phyloP scores from a whole-genome alignment of 331 rosid species.

The Telfairia occidentalis region DNA sequence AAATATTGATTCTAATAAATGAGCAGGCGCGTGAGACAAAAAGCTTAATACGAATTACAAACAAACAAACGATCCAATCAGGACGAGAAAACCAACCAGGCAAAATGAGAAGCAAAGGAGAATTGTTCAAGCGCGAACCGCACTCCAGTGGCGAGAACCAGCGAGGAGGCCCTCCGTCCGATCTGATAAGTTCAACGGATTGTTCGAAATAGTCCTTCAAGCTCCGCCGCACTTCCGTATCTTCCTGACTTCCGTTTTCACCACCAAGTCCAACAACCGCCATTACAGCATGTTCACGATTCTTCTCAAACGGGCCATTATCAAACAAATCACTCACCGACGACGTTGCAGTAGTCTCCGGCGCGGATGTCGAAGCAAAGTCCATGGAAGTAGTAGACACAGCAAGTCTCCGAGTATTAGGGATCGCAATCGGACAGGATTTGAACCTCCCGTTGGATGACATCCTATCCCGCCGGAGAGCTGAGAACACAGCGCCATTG shows the following conservation, averaged over 20 bases:
- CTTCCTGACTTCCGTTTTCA: not conserved
- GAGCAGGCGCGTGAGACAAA: not conserved
- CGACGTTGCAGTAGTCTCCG: not conserved
- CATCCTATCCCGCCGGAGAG: slow-evolving; percentile 9
- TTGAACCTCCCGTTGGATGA: not conserved
- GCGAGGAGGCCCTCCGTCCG: slow-evolving; percentile 63
- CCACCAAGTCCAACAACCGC: not conserved
- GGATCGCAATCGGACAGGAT: not conserved
- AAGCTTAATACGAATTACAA: not conserved
- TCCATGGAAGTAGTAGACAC: slow-evolving; percentile 23
- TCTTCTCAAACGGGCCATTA: slow-evolving; percentile 16
- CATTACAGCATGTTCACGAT: slow-evolving; percentile 9
- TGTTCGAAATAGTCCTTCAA: slow-evolving; percentile 42
- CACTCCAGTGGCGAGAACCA: slow-evolving; percentile 79
- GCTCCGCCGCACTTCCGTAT: slow-evolving; percentile 21
- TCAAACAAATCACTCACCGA: not conserved
- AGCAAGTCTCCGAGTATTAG: slow-evolving; percentile 18
- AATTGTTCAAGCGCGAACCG: slow-evolving; percentile 27
- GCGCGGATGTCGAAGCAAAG: slow-evolving; percentile 8
- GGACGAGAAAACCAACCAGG: slow-evolving; percentile 38
- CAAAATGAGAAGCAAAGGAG: slow-evolving; percentile 69
- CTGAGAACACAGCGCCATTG: slow-evolving; percentile 10
- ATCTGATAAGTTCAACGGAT: slow-evolving; percentile 29
- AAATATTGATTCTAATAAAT: not conserved
- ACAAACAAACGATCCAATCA: not conserved